Percentiles rank a stretch among this genome's conserved stretches.
Evolutionary conservation across 768 basidiomycete genomes (phyloP).

Genomic region (Cubamyces sp.): DNA sequence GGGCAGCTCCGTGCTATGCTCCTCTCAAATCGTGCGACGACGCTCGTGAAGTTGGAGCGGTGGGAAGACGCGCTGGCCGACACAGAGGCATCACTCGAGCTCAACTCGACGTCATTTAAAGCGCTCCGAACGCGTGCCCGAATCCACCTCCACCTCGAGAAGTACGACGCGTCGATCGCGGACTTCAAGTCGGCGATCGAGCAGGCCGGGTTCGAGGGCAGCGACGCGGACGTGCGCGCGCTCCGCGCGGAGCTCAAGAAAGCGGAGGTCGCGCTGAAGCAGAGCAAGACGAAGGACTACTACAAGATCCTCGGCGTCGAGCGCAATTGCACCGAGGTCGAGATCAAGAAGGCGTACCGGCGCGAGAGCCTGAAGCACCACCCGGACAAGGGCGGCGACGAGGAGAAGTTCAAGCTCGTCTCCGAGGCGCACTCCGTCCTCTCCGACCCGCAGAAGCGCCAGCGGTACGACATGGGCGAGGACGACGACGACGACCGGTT

Average conservation of each 20-base stretch:
- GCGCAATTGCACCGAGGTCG: slow-evolving; percentile 63
- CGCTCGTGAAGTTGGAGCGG: slow-evolving; percentile 72
- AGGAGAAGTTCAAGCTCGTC: slow-evolving; percentile 94
- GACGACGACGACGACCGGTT: slow-evolving; percentile 63
- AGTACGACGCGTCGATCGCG: slow-evolving; percentile 67
- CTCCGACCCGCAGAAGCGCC: slow-evolving; percentile 71
- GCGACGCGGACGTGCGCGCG: slow-evolving; percentile 63
- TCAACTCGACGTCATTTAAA: slow-evolving; percentile 76
- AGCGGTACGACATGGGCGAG: slow-evolving; percentile 81
- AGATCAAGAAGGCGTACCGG: slow-evolving; percentile 92
- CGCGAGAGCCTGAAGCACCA: slow-evolving; percentile 85
- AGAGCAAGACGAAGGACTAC: slow-evolving; percentile 90
- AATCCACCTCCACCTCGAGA: slow-evolving; percentile 73
- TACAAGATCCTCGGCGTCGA: slow-evolving; percentile 75
- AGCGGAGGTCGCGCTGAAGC: slow-evolving; percentile 80
- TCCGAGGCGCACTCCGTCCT: slow-evolving; percentile 82
- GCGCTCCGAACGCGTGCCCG: slow-evolving; percentile 86
- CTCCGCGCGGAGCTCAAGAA: slow-evolving; percentile 73
- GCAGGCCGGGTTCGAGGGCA: slow-evolving; percentile 66
- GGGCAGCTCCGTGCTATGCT: slow-evolving; percentile 82
- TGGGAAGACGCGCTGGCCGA: slow-evolving; percentile 74
- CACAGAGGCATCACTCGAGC: slow-evolving; percentile 65
- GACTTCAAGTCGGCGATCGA: slow-evolving; percentile 85
- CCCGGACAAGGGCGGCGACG: slow-evolving; percentile 92
- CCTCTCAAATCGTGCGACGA: slow-evolving; percentile 83